A percentile compares a stretch with the other conserved stretches of the same genome.
phyloP scores from a whole-genome alignment of 176 grass and related monocot genomes.

The Pontederia crassipes region DNA sequence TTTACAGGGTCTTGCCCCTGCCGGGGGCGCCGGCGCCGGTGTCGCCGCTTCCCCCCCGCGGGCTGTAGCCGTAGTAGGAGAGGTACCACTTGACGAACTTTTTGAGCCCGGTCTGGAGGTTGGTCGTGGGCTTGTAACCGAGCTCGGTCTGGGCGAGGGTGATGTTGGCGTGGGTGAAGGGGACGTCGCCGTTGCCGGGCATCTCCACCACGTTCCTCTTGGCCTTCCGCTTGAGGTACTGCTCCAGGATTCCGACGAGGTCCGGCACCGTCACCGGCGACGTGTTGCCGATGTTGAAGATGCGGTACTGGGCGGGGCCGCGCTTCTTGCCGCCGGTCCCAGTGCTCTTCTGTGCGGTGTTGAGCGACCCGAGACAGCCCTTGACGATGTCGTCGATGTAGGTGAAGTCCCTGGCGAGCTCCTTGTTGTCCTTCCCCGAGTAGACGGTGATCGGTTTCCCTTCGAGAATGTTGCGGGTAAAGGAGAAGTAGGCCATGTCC shows the following conservation, averaged over 20 bases:
- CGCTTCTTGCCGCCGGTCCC: conserved; percentile 27
- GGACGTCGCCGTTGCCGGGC: conserved; percentile 40
- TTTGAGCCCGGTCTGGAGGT: conserved; percentile 31
- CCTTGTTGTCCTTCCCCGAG: conserved; percentile 16
- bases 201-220: conserved; percentile 34
- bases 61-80: conserved; percentile 29
- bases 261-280: conserved; percentile 32
- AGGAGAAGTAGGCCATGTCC: conserved; percentile 48
- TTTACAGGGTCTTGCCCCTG: not conserved
- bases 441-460: conserved; percentile 41
- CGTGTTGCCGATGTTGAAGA: conserved; percentile 43
- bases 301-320: conserved; percentile 25
- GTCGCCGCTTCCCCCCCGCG: conserved; percentile 9
- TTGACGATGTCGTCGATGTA: conserved; percentile 46
- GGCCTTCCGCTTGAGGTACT: conserved; percentile 26
- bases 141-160: conserved; percentile 28
- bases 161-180: conserved; percentile 43
- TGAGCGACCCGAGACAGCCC: conserved; percentile 34
- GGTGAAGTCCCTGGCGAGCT: conserved; percentile 38
- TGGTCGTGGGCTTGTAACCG: conserved; percentile 34
- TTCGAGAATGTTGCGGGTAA: conserved; percentile 36
- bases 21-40: not conserved
- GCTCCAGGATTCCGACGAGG: conserved; percentile 33
- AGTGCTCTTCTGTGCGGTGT: conserved; percentile 40
- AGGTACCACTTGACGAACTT: conserved; percentile 52